Base-by-base conservation (phyloP, 176 grass and related monocot species). In the Ananas comosus region DNA sequence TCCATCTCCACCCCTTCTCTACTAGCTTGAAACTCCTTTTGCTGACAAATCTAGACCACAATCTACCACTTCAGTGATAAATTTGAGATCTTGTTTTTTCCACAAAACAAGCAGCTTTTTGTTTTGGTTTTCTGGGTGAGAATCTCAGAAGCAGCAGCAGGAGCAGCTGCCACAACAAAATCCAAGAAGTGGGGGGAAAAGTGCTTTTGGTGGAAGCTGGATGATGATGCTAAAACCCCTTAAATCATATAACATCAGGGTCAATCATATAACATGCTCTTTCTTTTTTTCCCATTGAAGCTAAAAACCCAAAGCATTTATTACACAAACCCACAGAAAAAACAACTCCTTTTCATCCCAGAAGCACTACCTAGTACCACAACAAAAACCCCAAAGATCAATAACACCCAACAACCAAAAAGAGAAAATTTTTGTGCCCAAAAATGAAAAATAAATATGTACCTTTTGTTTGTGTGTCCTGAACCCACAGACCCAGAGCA, bases 1-100 rank as follows among this genome's bases (percentile, higher is more conserved):
- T 91, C 88, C 88, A 91, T 83, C 61, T 22, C 25, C 25, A 27
- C 25, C 25, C 70, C n/a, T 21, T 68, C 76, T 50, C 49, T 63
- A 69, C 61, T 6, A 65, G 14, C 25, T 29, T 23, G 53, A 4
- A 57, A 53, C 10, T 53, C 52, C 18, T 17, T 17, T 58, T 17
- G 4, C 18, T 16, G n/a, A 14, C 21, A 18, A 16, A 22, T 10
- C 17, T 18, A 18, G 16, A 19, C 56, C 56, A 22, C 17, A 17
- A 58, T 59, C 56, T 61, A 18, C 10, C 10, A 18, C 56, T 19
- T n/a, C n/a, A 61, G 56, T 18, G 21, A 18, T 19, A 10, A 19
- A 61, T 16, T 19, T 61, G 53, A 57, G n/a, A 57, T 57, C 13
- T 57, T 13, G 8, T 57, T 27, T 27, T 27, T 27, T 27, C 25